Evolutionary conservation across 1,284 basidiomycete species (phyloP), one percentile per base, ranked within the genome.

Genomic region (Malassezia yamatoensis): DNA sequence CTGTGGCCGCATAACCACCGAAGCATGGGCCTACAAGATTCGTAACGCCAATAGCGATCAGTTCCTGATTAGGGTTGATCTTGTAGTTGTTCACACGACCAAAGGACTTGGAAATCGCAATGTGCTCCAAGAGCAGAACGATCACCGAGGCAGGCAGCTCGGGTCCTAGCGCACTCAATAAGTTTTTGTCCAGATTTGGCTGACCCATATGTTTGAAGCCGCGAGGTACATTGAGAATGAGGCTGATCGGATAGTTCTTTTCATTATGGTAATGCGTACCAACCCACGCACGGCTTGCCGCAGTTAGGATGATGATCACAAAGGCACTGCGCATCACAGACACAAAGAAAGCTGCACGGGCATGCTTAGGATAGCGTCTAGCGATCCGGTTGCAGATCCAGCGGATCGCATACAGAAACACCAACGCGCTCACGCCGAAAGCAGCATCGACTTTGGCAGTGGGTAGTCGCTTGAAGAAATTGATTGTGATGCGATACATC

Each of bases 1-100:
- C 94, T 8, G 94, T 98, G 0, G 91, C 89, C 8, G 93, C 90
- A 76, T 96, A 98, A 2, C 89, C 93, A 55, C 83, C 82, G 76
- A 96, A 94, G 63, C 85, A 79, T 15, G 72, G 71, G 20, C 70
- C 69, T 40, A 74, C 57, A 21, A 72, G 51, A 74, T 91, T 93
- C 10, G 89, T 85, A n/a, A 96, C 90, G 40, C 94, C 93, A 63
- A 98, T 96, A 39, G 94, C 93, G 66, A 96, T 86, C 49, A 96
- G 81, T 76, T 96, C 93, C 76, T 96, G 93, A 78, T 90, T 91
- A 15, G 93, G 90, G 72, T 96, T 85, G 76, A 98, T 96, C 76
- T 90, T 96, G 81, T 98, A 98, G 36, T 86, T 85, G 76, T 98
- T 96, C 61, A 96, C 77, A 58, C 93, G 85, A 59, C 94, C 93